Percentiles rank a stretch among this genome's conserved stretches.
Conservation (phyloP, 768 basidiomycete species). For the Hygrophorus russula region DNA sequence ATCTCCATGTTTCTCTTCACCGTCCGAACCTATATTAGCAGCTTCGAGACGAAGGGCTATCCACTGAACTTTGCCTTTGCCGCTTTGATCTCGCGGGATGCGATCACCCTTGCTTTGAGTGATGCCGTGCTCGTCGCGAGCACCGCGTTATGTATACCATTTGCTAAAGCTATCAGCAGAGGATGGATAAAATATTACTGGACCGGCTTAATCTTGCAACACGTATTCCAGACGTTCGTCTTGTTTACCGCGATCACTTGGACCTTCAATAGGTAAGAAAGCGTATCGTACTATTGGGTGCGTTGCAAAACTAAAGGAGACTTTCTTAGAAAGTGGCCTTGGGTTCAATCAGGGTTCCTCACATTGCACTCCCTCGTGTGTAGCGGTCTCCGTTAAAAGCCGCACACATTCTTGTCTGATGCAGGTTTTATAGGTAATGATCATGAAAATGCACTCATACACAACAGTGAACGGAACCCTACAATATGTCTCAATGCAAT, state of each 20-base stretch:
- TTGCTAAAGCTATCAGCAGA: conserved; percentile 63
- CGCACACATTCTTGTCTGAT: background rate
- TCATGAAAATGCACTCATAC: conserved; percentile 97
- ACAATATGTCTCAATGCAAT: conserved; percentile 37
- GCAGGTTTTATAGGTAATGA: conserved; percentile 43
- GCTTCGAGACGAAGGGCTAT: conserved; percentile 68
- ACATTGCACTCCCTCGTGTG: conserved; percentile 75
- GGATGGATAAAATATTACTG: conserved; percentile 79
- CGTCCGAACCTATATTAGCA: conserved; percentile 64
- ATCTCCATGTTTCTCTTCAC: conserved; percentile 77
- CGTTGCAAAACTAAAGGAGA: background rate
- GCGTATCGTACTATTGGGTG: background rate
- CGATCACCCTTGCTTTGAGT: conserved; percentile 66
- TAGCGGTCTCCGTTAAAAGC: conserved; percentile 5
- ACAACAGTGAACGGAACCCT: conserved; percentile 81
- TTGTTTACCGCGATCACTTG: conserved; percentile 71
- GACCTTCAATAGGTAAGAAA: conserved; percentile 72
- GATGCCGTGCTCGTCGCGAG: conserved; percentile 73
- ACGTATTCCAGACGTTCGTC: conserved; percentile 62
- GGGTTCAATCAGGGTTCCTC: conserved; percentile 91
- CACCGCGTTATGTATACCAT: conserved; percentile 73
- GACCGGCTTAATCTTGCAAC: conserved; percentile 70
- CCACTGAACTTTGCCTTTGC: conserved; percentile 76
- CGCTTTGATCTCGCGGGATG: conserved; percentile 80
- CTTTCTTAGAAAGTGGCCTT: conserved; percentile 76